Evolutionary conservation across 2,329 filamentous ascomycete genomes (phyloP).

Genomic region (Cladophialophora bantiana): DNA sequence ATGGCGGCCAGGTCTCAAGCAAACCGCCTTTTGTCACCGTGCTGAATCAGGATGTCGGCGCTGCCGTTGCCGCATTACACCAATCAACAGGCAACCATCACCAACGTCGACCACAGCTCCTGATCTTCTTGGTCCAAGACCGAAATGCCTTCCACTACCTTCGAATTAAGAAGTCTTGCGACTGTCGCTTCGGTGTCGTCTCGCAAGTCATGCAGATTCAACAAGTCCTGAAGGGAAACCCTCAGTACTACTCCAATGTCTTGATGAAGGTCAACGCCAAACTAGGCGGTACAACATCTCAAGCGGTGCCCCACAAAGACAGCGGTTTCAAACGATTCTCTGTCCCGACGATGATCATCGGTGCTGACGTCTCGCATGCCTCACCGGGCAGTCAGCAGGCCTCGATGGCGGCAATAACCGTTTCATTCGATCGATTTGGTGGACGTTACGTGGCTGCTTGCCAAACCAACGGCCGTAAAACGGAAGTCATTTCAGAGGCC

Average conservation of each 20-base stretch:
- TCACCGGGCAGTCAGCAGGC: constrained; percentile 68
- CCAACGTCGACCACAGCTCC: constrained; percentile 70
- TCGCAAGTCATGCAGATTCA: constrained; percentile 79
- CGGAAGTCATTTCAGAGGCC: constrained; percentile 75
- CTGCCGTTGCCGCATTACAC: constrained; percentile 64
- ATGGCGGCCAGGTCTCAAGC: constrained; percentile 65
- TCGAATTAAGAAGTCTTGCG: constrained; percentile 85
- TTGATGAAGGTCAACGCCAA: constrained; percentile 98
- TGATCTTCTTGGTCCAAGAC: constrained; percentile 78
- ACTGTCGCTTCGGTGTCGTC: constrained; percentile 82
- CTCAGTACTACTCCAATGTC: constrained; percentile 92
- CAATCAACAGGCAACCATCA: constrained; percentile 61
- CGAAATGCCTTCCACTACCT: constrained; percentile 77
- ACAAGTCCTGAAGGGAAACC: constrained; percentile 72
- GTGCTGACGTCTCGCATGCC: constrained; percentile 88
- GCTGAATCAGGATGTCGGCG: constrained; percentile 55
- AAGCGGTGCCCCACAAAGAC: constrained; percentile 50
- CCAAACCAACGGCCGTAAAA: constrained; percentile 81
- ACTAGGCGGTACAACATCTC: constrained; percentile 79
- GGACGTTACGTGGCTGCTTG: constrained; percentile 80
- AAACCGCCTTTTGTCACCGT: constrained; percentile 55
- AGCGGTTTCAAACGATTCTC: constrained; percentile 44
- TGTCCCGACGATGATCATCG: constrained; percentile 79
- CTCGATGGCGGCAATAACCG: constrained; percentile 87
- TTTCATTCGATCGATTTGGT: constrained; percentile 74